Evolutionary conservation across 352 stramenopile genomes (phyloP), one percentile per base, ranked within the genome.

Genomic region (Thalassiosira mediterranea): DNA sequence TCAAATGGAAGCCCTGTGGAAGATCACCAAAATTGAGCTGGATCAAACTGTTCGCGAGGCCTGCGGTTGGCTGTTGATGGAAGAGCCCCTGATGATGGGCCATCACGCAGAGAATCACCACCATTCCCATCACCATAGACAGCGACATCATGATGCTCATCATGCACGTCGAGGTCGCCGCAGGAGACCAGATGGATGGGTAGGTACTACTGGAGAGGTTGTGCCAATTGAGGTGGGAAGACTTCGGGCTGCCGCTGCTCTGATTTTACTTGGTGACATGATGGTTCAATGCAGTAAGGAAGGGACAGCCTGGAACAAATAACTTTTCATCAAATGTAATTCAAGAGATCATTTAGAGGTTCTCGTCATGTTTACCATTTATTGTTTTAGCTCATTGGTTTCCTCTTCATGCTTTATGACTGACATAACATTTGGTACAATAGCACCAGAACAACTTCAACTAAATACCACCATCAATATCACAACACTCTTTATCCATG

Each of bases 1-100:
- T 49, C 83, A 92, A 69, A 65, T 90, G 13, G 83, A 92, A 17
- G 86, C 84, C 25, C 47, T 92, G 7, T 92, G 86, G 86, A 92
- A 90, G 67, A 68, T 90, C 17, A 81, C 62, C 25, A 92, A 92
- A 51, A 89, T 92, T 56, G 80, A 90, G 59, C 56, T 92, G 11
- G 78, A 92, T 76, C 32, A 59, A 37, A 81, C 76, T 13, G 65
- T 90, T 42, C 63, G 75, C 32, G 57, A 79, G 54, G 86, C 86
- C 26, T 92, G 86, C 70, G 19, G 60, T 34, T 46, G 74, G 54
- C 88, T 91, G 32, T 61, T 91, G 31, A 15, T 28, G 25, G 21
- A 61, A 47, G 15, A 10, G 15, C 67, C 4, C 13, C 49, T 1
- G 31, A 31, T 11, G 17, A 2, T 0, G 25, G 40, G 25, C 31